phyloP scores from a whole-genome alignment of 768 basidiomycete genomes.

The Termitomyces sp. region DNA sequence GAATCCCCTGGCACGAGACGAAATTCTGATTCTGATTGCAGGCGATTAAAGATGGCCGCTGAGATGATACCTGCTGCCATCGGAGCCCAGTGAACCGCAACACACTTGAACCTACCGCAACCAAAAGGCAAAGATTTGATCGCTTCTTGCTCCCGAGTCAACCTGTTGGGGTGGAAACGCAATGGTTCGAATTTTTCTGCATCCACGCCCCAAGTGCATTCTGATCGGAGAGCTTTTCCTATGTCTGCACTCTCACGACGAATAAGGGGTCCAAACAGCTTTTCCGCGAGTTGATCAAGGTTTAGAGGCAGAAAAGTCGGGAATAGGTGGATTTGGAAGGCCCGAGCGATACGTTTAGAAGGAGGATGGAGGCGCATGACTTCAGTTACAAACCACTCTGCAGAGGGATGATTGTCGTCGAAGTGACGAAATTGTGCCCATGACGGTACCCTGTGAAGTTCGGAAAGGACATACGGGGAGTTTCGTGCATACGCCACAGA shows the following conservation, averaged over 20 bases:
- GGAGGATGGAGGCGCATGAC: slow-evolving; percentile 47
- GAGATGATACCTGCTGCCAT: slow-evolving; percentile 44
- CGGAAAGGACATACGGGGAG: slow-evolving; percentile 24
- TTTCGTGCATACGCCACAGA: slow-evolving; percentile 31
- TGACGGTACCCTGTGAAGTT: slow-evolving; percentile 27
- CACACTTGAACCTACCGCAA: slow-evolving; percentile 37
- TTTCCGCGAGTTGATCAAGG: neutral
- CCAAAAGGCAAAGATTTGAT: slow-evolving; percentile 41
- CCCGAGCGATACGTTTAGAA: slow-evolving; percentile 38
- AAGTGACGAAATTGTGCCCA: slow-evolving; percentile 21
- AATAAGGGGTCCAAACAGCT: neutral
- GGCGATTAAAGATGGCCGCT: slow-evolving; percentile 31
- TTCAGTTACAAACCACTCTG: slow-evolving; percentile 34
- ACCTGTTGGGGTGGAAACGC: slow-evolving; percentile 22
- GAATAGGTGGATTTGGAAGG: neutral
- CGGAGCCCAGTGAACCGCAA: slow-evolving; percentile 44
- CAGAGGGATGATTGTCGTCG: slow-evolving; percentile 18
- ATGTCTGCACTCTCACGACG: slow-evolving; percentile 29
- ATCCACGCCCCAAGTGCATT: slow-evolving; percentile 29
- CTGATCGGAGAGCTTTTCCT: slow-evolving; percentile 25
- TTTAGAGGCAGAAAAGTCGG: neutral
- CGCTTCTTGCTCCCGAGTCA: slow-evolving; percentile 12
- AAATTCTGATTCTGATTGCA: slow-evolving; percentile 22
- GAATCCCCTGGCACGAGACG: slow-evolving; percentile 19
- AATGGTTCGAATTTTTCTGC: slow-evolving; percentile 37